Evolutionary conservation across 768 basidiomycete species (phyloP).

Genomic region (Leccinum aurantiacum): DNA sequence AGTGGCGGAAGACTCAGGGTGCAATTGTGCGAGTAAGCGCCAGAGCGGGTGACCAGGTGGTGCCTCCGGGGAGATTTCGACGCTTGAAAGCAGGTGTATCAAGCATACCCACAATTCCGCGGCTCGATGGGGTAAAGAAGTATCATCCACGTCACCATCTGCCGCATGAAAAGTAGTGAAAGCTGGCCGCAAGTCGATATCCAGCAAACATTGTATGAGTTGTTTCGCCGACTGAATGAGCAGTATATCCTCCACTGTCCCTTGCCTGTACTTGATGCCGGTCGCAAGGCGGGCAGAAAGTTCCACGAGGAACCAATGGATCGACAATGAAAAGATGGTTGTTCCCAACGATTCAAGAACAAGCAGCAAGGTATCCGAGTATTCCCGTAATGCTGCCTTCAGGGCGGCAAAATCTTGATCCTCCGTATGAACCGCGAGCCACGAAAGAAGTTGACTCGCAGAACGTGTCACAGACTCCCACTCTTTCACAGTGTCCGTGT

Average conservation of each 20-base stretch:
- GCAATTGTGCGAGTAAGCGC: slow-evolving; percentile 39
- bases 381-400: slow-evolving; percentile 35
- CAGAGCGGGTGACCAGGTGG: slow-evolving; percentile 43
- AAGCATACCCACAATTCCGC: slow-evolving; percentile 77
- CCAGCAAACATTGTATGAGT: slow-evolving; percentile 53
- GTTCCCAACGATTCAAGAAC: slow-evolving; percentile 39
- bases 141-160: slow-evolving; percentile 32
- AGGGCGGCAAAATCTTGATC: slow-evolving; percentile 36
- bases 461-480: slow-evolving; percentile 43
- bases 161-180: slow-evolving; percentile 21
- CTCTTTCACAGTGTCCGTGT: slow-evolving; percentile 28
- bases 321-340: slow-evolving; percentile 38
- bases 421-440: slow-evolving; percentile 37
- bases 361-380: slow-evolving; percentile 39
- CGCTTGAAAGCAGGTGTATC: slow-evolving; percentile 51
- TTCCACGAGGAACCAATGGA: slow-evolving; percentile 69
- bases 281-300: slow-evolving; percentile 42
- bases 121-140: slow-evolving; percentile 41
- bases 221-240: slow-evolving; percentile 33
- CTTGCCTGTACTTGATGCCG: slow-evolving; percentile 28
- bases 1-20: slow-evolving; percentile 33
- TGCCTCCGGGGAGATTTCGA: slow-evolving; percentile 17
- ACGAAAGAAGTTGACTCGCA: slow-evolving; percentile 47
- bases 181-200: slow-evolving; percentile 45
- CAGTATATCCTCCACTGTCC: slow-evolving; percentile 25